Percentiles rank a stretch among this genome's conserved stretches.
Conservation (phyloP, 2,329 filamentous ascomycete species). For the Diplodia seriata region DNA sequence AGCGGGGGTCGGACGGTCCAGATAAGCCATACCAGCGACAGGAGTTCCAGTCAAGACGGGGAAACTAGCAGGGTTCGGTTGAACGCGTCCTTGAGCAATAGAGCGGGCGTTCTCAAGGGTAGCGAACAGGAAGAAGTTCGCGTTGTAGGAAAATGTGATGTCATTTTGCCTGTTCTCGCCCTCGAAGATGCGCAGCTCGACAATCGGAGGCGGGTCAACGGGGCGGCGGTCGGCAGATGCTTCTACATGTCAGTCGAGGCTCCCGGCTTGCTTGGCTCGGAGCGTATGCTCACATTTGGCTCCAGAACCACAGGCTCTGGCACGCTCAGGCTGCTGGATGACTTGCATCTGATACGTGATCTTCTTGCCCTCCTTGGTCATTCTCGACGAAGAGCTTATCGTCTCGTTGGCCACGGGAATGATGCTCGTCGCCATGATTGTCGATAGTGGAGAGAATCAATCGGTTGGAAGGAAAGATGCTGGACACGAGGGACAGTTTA, state of each 20-base stretch:
- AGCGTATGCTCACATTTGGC: constrained; percentile 79
- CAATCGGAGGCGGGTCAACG: constrained; percentile 92
- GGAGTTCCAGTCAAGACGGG: constrained; percentile 93
- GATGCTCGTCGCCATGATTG: constrained; percentile 44
- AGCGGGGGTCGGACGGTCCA: constrained; percentile 79
- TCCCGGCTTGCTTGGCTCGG: constrained; percentile 11
- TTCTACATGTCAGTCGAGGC: constrained; percentile 47
- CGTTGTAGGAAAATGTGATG: constrained; percentile 87
- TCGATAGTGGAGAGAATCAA: not conserved
- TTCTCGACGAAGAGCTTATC: constrained; percentile 59
- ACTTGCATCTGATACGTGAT: constrained; percentile 85
- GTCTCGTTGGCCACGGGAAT: constrained; percentile 66
- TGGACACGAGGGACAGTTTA: constrained; percentile 28
- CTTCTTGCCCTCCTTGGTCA: constrained; percentile 76
- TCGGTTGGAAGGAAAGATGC: constrained; percentile 19
- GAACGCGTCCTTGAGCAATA: constrained; percentile 77
- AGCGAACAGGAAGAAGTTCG: constrained; percentile 96
- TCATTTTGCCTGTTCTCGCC: constrained; percentile 62
- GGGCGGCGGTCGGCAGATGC: constrained; percentile 87
- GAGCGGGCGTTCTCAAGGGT: constrained; percentile 62
- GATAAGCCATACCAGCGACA: constrained; percentile 93
- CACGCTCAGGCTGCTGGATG: constrained; percentile 92
- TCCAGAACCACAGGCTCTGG: constrained; percentile 91
- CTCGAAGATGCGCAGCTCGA: constrained; percentile 86
- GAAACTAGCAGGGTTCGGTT: constrained; percentile 69